Conservation (phyloP, 1,139 yeast species). For the Zygoascus sp. region DNA sequence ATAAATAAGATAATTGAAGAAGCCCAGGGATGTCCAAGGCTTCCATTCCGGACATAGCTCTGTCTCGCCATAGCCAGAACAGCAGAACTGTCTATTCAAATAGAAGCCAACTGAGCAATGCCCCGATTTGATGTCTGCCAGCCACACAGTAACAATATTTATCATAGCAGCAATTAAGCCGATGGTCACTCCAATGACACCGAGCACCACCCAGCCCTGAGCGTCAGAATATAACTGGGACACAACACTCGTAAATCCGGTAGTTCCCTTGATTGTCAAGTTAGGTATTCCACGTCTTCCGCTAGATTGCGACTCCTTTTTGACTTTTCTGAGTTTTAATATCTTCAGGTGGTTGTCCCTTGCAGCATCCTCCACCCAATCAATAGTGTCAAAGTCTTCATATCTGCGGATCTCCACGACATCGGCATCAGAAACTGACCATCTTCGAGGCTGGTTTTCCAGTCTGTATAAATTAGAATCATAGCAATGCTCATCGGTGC, state of each 20-base stretch:
- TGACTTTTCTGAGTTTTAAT: constrained; percentile 22
- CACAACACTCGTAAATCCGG: background rate
- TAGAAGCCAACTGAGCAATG: constrained; percentile 68
- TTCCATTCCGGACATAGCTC: constrained; percentile 37
- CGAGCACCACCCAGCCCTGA: constrained; percentile 72
- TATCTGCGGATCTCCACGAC: constrained; percentile 32
- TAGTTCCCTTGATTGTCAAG: constrained; percentile 14
- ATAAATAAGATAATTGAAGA: constrained; percentile 55
- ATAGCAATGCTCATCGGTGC: background rate
- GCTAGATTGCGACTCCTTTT: constrained; percentile 5
- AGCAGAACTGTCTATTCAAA: constrained; percentile 72
- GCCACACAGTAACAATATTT: constrained; percentile 78
- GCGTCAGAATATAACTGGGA: constrained; percentile 42
- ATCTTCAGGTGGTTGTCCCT: constrained; percentile 47
- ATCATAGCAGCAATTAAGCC: constrained; percentile 81
- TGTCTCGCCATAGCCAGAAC: constrained; percentile 56
- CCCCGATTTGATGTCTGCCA: constrained; percentile 76
- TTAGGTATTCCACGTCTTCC: constrained; percentile 9
- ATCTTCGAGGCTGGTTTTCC: background rate
- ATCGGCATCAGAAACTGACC: constrained; percentile 18
- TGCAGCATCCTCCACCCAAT: constrained; percentile 79
- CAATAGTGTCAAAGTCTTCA: constrained; percentile 41
- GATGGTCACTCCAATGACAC: constrained; percentile 66
- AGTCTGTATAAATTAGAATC: background rate
- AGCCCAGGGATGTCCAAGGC: constrained; percentile 33